These are phyloP conservation scores for Trebouxia gelatinosa DNA, from an alignment of 163 green algal genomes.

Conservation along the genomic window DNA sequence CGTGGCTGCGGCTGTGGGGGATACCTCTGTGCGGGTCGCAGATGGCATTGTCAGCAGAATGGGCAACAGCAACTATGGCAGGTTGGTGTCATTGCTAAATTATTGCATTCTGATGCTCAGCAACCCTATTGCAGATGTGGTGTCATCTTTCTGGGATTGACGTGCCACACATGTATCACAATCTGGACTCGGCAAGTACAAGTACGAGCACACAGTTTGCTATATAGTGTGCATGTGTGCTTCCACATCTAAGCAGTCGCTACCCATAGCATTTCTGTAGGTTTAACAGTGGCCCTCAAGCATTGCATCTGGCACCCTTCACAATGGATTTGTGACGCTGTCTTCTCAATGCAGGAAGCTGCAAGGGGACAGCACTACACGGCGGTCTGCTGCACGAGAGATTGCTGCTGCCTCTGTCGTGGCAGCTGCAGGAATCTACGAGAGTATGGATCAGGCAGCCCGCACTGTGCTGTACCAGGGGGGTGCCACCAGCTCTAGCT, in stretches of 20 bases:
- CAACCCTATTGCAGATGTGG: too few relatives aligned
- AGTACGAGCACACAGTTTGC: too few relatives aligned
- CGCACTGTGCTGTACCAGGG: slow-evolving; percentile 8
- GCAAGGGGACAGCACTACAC: slow-evolving; percentile 2
- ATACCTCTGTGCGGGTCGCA: slow-evolving; percentile 27
- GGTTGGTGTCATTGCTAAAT: too few relatives aligned
- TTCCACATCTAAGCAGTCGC: too few relatives aligned
- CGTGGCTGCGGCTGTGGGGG: slow-evolving; percentile 8
- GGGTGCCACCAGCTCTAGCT: slow-evolving; percentile 1
- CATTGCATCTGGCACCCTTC: background rate
- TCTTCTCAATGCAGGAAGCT: slow-evolving; percentile 14
- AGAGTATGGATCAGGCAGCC: slow-evolving; percentile 27
- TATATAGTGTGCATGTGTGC: too few relatives aligned
- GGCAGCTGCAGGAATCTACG: slow-evolving; percentile 33
- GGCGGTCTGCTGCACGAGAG: slow-evolving; percentile 12
- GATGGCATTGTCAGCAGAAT: slow-evolving; percentile 36
- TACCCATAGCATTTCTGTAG: too few relatives aligned
- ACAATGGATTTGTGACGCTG: background rate
- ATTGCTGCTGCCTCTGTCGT: slow-evolving; percentile 36
- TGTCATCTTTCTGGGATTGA: too few relatives aligned
- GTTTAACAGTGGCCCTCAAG: too few relatives aligned
- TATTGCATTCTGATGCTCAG: too few relatives aligned
- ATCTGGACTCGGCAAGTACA: too few relatives aligned
- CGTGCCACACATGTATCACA: too few relatives aligned
- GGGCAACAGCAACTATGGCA: slow-evolving; percentile 20